Conservation (phyloP, 2,329 filamentous ascomycete species). For the Boeremia exigua region DNA sequence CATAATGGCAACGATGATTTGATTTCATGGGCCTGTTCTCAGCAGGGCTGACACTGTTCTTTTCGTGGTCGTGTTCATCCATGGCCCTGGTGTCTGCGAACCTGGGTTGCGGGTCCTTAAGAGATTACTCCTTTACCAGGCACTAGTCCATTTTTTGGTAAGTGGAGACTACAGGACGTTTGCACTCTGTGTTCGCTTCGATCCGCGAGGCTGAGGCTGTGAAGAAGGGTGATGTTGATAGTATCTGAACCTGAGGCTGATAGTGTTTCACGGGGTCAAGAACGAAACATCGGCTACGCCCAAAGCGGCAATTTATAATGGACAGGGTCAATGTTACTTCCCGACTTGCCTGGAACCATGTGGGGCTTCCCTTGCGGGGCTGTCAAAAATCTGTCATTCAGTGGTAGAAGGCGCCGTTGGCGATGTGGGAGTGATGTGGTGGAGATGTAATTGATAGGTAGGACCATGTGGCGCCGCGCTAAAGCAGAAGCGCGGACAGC, state of each 20-base stretch:
- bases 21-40: not conserved
- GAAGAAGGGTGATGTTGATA: not conserved
- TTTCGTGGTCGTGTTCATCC: constrained; percentile 5
- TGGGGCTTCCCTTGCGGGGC: not conserved
- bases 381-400: constrained; percentile 2
- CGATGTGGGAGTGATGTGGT: not conserved
- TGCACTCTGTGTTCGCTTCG: constrained; percentile 4
- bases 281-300: constrained; percentile 11
- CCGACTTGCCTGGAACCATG: not conserved
- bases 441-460: not conserved
- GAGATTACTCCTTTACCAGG: not conserved
- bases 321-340: no score
- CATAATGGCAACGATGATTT: constrained; percentile 8
- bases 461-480: not conserved
- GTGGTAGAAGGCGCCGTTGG: not conserved
- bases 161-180: constrained; percentile 2
- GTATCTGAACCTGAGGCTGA: constrained; percentile 8
- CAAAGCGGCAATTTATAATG: constrained; percentile 5
- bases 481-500: not conserved
- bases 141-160: not conserved
- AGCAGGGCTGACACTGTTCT: constrained; percentile 12
- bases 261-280: constrained; percentile 11
- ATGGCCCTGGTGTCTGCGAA: not conserved
- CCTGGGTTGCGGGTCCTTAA: not conserved
- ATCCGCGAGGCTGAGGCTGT: not conserved